Conservation (phyloP, 169 alveolate species). For the Sarcocystis neurona region DNA sequence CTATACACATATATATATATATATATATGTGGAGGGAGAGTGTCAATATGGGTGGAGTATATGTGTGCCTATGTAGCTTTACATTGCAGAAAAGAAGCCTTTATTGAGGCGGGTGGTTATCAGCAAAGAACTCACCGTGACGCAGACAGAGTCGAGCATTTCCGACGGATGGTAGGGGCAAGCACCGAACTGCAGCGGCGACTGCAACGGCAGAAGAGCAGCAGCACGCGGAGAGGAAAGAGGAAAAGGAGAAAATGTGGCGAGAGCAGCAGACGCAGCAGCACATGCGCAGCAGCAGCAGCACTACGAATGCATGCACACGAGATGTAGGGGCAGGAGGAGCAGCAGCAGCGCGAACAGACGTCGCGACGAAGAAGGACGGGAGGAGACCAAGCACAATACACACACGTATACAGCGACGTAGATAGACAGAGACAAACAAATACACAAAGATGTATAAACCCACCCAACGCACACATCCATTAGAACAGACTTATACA, state of each 20-base stretch:
- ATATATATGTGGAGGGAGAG: too few species aligned
- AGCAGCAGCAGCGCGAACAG: background rate
- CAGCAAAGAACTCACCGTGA: constrained; percentile 68
- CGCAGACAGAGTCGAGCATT: constrained; percentile 85
- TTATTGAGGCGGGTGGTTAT: too few species aligned
- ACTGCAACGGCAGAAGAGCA: constrained; percentile 63
- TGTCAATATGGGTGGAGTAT: too few species aligned
- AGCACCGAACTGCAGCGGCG: constrained; percentile 88
- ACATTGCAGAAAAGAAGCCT: too few species aligned
- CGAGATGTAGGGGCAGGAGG: background rate
- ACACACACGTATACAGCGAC: background rate
- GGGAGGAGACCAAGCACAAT: background rate
- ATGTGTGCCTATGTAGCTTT: too few species aligned
- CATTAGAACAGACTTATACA: too few species aligned
- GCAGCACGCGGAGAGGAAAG: background rate
- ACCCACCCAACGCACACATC: too few species aligned
- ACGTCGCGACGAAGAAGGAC: background rate
- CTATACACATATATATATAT: too few species aligned
- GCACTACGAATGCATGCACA: background rate
- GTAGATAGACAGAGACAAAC: background rate
- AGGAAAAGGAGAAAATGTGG: background rate
- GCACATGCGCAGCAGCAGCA: too few species aligned
- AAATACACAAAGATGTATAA: too few species aligned
- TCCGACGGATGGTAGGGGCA: constrained; percentile 88
- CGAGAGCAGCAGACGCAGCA: too few species aligned